phyloP scores from a whole-genome alignment of 2,329 filamentous ascomycete species.

The Aspergillus aculeatus region DNA sequence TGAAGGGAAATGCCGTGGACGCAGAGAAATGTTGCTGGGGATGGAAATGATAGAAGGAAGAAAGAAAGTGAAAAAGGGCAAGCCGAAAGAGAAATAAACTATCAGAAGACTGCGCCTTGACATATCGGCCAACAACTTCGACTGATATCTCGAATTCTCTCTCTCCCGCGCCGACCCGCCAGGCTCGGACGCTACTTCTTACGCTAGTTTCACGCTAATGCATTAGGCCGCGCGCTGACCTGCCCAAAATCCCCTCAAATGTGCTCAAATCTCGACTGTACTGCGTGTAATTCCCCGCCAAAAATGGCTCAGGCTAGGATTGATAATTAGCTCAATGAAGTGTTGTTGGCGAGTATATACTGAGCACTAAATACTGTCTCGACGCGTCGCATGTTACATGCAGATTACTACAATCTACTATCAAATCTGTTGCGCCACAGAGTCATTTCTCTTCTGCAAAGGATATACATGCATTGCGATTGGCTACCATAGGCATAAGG shows the following conservation, averaged over 20 bases:
- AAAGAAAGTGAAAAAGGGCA: neutral
- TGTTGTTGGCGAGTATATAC: too few species aligned
- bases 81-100: neutral
- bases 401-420: too few species aligned
- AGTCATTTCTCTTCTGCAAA: too few species aligned
- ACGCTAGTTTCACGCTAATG: conserved; percentile 49
- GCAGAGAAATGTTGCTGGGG: neutral
- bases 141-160: neutral
- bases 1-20: neutral
- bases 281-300: too few species aligned
- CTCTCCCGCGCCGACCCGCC: neutral
- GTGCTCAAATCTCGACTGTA: neutral
- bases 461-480: too few species aligned
- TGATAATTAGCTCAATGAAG: too few species aligned
- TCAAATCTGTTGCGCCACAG: too few species aligned
- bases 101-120: too few species aligned
- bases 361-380: too few species aligned
- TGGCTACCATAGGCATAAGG: too few species aligned
- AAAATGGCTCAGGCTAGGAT: too few species aligned
- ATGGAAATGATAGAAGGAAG: neutral
- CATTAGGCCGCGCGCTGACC: conserved; percentile 32
- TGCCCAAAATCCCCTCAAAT: neutral
- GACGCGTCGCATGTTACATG: too few species aligned
- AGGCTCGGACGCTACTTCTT: conserved; percentile 32
- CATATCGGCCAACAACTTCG: neutral